Evolutionary conservation across 805 yeast genomes (phyloP).

Genomic region (Candida arabinofermentans): DNA sequence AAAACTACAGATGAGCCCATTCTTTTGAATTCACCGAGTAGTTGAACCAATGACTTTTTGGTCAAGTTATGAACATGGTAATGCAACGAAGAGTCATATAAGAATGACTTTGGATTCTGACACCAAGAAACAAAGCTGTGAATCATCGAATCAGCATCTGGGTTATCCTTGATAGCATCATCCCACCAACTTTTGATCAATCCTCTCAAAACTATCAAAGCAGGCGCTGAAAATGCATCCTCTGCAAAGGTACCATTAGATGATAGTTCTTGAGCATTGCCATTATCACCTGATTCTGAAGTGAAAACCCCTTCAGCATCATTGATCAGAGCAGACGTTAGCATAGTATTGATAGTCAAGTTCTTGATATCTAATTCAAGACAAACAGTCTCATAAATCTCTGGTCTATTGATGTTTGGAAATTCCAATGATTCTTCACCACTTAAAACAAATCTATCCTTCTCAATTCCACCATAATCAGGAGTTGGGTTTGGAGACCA

Average conservation of each 20-base stretch:
- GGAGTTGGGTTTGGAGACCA: constrained; percentile 84
- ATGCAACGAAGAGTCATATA: constrained; percentile 75
- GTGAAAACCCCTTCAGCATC: constrained; percentile 85
- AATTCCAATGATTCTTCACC: constrained; percentile 57
- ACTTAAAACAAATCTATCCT: constrained; percentile 42
- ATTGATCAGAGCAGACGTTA: constrained; percentile 78
- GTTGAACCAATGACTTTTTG: constrained; percentile 74
- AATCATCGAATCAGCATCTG: constrained; percentile 78
- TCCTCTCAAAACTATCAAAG: constrained; percentile 63
- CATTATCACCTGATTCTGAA: constrained; percentile 41
- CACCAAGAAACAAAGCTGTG: constrained; percentile 85
- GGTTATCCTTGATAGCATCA: constrained; percentile 63
- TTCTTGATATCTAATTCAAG: constrained; percentile 78
- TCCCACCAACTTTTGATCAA: constrained; percentile 94
- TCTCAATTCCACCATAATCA: constrained; percentile 80
- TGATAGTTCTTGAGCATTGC: constrained; percentile 13
- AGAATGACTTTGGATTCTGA: constrained; percentile 62
- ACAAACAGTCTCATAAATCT: constrained; percentile 71
- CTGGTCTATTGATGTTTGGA: constrained; percentile 72
- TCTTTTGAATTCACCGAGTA: constrained; percentile 71
- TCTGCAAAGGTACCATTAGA: constrained; percentile 53
- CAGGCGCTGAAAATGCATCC: constrained; percentile 76
- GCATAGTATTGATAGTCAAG: constrained; percentile 77
- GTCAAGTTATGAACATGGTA: constrained; percentile 87
- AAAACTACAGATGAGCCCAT: constrained; percentile 77